Evolutionary conservation across 768 basidiomycete genomes (phyloP), one percentile per base, ranked within the genome.

Genomic region (Agrocybe chaxingu): DNA sequence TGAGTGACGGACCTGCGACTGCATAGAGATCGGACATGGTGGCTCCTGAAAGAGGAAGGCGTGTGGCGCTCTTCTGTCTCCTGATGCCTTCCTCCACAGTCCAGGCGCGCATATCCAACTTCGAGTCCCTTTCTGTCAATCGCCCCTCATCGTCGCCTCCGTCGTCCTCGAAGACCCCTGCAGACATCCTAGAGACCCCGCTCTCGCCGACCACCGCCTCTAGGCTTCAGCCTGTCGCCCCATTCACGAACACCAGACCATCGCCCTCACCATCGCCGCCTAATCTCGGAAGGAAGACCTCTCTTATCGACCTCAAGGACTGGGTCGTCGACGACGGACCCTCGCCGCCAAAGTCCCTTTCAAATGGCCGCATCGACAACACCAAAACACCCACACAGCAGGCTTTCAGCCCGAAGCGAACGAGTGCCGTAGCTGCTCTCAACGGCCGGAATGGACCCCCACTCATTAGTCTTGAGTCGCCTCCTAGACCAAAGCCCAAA

Each of bases 271-370:
- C 78, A 3, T 79, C 81, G 0, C 76, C 79, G 0, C 72, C 75
- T 8, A 71, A 70, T 54, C 68, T 78, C 12, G 73, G 73, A 19
- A 70, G 75, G 32, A 83, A 78, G 60, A 71, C 81, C 0, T 87
- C 87, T 33, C 70, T 87, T 46, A 79, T 87, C 56, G 86, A 89
- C 66, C 72, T 89, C 51, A 78, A 77, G 50, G 87, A 89, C 64
- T 88, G 86, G 85, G 77, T 86, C 47, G 70, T 86, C 47, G 85
- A 84, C 42, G 82, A 84, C 55, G 81, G 78, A 8, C 73, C 77
- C 18, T 57, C 58, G 33, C 63, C 68, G 41, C 56, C 24, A 24
- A 24, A 24, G 59, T 8, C 58, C 52, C 18, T 43, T 49, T 31
- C 45, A 37, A 54, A 58, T 48, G 51, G 51, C 9, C 51, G 38